These are phyloP conservation scores for Nakaseomyces nivariensis DNA, from an alignment of 1,139 yeast genomes.

Conservation along the genomic window DNA sequence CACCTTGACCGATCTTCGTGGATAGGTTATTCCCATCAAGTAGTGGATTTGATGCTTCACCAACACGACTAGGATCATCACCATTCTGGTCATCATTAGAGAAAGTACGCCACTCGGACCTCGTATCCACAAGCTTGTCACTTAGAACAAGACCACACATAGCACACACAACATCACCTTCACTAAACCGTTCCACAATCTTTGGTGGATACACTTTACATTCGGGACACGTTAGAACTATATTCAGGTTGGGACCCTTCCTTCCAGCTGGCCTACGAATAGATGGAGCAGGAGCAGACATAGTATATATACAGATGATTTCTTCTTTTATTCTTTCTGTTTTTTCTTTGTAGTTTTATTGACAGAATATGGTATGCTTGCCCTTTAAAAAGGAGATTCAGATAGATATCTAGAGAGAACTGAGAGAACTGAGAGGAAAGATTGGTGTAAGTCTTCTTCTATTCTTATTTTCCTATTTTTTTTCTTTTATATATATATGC, in stretches of 20 bases:
- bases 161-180: constrained; percentile 97
- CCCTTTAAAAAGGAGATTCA: too few species aligned
- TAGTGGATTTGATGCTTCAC: constrained; percentile 94
- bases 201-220: constrained; percentile 95
- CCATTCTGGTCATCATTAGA: constrained; percentile 95
- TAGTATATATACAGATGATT: neutral
- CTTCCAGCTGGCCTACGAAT: constrained; percentile 10
- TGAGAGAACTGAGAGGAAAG: neutral
- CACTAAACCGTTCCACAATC: constrained; percentile 86
- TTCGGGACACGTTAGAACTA: constrained; percentile 88
- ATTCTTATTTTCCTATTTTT: too few species aligned
- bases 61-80: constrained; percentile 98
- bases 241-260: constrained; percentile 69
- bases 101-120: constrained; percentile 98
- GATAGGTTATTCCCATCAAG: constrained; percentile 87
- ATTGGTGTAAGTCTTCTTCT: too few species aligned
- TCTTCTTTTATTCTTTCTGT: too few species aligned
- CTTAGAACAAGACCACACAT: constrained; percentile 90
- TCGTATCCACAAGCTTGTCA: constrained; percentile 85
- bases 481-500: too few species aligned
- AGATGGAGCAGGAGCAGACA: constrained; percentile 3
- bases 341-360: neutral
- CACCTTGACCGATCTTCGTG: constrained; percentile 81
- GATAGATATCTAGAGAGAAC: neutral
- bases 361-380: too few species aligned